Evolutionary conservation across 768 basidiomycete genomes (phyloP), one percentile per base, ranked within the genome.

Genomic region (Boletellus ananas): DNA sequence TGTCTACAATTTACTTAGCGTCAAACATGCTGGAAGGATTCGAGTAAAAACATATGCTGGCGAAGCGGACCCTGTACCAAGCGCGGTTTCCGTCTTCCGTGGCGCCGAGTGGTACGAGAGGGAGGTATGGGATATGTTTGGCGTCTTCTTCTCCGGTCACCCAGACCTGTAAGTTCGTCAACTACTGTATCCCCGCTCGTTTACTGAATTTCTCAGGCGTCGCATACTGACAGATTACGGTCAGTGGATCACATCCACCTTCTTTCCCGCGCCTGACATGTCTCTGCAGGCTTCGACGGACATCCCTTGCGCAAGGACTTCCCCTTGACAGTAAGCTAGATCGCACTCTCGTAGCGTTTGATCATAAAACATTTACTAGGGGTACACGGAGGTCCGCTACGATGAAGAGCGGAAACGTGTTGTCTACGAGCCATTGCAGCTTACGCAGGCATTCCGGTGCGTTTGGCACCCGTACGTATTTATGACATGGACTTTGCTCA

Each of bases 21-120:
- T 92, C 58, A 72, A 72, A 50, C 78, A 87, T 64, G 85, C 81
- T 51, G 87, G 89, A 40, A 77, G 96, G 57, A 90, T 99, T 64
- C 76, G 96, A 50, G 93, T 99, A 57, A 99, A 99, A 79, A 97
- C 96, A 0, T 97, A 94, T 65, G 91, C 93, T 51, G 87, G 88
- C 53, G 96, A 99, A 71, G 85, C 86, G 11, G 87, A 94, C 59
- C 81, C 88, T 33, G 90, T 98, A 3, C 96, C 95, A 1, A 94
- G 88, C 59, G 83, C 78, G 23, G 75, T 81, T 3, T 78, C 81
- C 12, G 52, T 97, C 21, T 99, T 88, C 75, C 78, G 83, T 43
- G 93, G 95, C 52, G 95, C 96, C 6, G 91, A 99, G 64, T 99
- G 96, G 96, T 97, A 96, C 67, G 96, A 99, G 71, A 79, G 96